Base-by-base conservation (phyloP, 257 asterid species). In the Nicotiana undulata region DNA sequence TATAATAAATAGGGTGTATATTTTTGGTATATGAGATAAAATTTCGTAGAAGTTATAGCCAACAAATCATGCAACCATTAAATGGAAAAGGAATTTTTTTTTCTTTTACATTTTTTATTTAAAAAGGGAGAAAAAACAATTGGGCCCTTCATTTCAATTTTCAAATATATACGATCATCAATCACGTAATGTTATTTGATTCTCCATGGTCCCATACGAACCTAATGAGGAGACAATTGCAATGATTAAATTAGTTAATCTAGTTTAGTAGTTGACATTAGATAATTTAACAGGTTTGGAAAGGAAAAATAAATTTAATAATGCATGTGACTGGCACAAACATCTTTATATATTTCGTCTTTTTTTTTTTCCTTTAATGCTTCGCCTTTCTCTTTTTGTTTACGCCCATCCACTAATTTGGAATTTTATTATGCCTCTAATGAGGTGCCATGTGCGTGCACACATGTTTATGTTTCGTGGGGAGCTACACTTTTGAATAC, bases 371-470 rank as follows among this genome's bases (percentile, higher is more conserved):
- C 3, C 15, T 29, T 46, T 72, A 46, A 18, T 24, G 34, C 59
- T 44, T 24, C 8, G 24, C 60, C 16, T 46, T 46, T 49, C 24
- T 46, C 78, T 49, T 72, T 72, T 49, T 72, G 9, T 72, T 72
- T 72, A 49, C 17, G 40, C 40, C 60, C 44, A 46, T 72, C 49
- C 78, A 72, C 78, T 72, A 46, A 72, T 15, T 59, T 6, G 61
- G 9, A 24, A 72, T 24, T 46, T 49, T 70, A 15, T 74, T 46
- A 46, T 16, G 78, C 7, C 24, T 72, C 24, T 72, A 46, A 15
- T 72, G 15, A 74, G 51, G 61, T 74, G 6, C 60, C 60, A 22
- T 72, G 78, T 22, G 60, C 78, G 78, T 72, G 78, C 78, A 72
- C 78, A 46, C 78, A 24, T 74, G 78, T 46, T 49, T 24, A 24